Evolutionary conservation across 768 basidiomycete species (phyloP).

Genomic region (Suillus brevipes): DNA sequence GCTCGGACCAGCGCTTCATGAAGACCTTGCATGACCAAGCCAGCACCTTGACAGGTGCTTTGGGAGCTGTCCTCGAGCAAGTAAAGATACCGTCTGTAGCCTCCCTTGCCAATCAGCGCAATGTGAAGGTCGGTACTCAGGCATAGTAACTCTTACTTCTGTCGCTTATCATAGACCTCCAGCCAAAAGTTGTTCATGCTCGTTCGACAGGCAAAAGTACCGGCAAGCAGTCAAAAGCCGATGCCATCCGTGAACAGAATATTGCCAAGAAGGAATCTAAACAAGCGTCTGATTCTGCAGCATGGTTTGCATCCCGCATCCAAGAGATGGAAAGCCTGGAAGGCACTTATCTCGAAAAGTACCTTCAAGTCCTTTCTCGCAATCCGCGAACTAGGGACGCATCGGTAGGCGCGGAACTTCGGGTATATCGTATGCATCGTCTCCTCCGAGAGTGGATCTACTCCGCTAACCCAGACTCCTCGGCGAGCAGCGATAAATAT

Average conservation of each 20-base stretch:
- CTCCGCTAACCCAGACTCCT: slow-evolving; percentile 39
- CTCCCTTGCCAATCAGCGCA: slow-evolving; percentile 11
- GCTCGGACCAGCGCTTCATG: slow-evolving; percentile 59
- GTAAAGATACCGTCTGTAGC: slow-evolving; percentile 52
- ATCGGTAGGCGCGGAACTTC: slow-evolving; percentile 50
- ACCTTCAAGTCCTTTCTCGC: slow-evolving; percentile 41
- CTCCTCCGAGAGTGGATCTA: slow-evolving; percentile 54
- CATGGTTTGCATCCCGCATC: slow-evolving; percentile 58
- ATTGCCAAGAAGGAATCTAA: slow-evolving; percentile 44
- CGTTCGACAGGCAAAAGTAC: slow-evolving; percentile 29
- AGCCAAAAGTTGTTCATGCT: slow-evolving; percentile 19
- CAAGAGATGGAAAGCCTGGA: slow-evolving; percentile 36
- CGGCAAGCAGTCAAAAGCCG: slow-evolving; percentile 33
- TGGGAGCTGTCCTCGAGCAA: slow-evolving; percentile 51
- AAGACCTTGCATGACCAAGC: slow-evolving; percentile 55
- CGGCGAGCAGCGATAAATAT: slow-evolving; percentile 44
- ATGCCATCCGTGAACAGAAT: slow-evolving; percentile 47
- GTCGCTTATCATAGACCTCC: not conserved
- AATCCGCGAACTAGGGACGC: slow-evolving; percentile 46
- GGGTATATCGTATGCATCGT: slow-evolving; percentile 53
- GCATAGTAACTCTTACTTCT: not conserved
- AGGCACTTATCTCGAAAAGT: slow-evolving; percentile 29
- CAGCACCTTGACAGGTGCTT: slow-evolving; percentile 62
- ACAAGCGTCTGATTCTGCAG: slow-evolving; percentile 37
- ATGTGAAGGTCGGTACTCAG: slow-evolving; percentile 15